These are phyloP conservation scores for Hypoxylon sp. DNA, from an alignment of 2,329 filamentous ascomycete species.

Conservation along the genomic window DNA sequence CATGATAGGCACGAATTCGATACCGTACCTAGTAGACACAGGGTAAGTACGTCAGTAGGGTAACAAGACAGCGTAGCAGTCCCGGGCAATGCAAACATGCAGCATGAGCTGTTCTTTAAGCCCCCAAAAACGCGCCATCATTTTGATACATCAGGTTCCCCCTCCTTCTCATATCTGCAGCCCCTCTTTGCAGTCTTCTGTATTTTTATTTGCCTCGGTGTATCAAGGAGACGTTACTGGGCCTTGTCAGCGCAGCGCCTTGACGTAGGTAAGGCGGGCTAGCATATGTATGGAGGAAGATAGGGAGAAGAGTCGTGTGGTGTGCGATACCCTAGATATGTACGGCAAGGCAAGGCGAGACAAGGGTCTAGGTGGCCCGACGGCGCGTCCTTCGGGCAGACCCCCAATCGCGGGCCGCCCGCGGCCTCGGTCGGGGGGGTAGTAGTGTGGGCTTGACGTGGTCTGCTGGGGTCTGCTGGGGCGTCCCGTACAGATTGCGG, in stretches of 20 bases:
- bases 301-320: conserved; percentile 9
- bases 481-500: conserved; percentile 20
- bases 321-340: conserved; percentile 37
- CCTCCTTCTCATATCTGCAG: not conserved
- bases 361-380: conserved; percentile 35
- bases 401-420: conserved; percentile 43
- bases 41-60: conserved; percentile 35
- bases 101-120: conserved; percentile 42
- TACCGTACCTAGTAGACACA: conserved; percentile 23
- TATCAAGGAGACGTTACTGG: conserved; percentile 39
- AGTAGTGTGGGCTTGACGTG: conserved; percentile 35
- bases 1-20: conserved; percentile 31
- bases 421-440: conserved; percentile 28
- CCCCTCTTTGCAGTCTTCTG: conserved; percentile 9
- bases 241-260: conserved; percentile 23
- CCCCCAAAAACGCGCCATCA: conserved; percentile 38
- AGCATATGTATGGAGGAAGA: conserved; percentile 25
- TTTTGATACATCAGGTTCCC: conserved; percentile 40
- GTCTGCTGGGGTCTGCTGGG: conserved; percentile 17
- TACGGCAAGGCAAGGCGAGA: conserved; percentile 35
- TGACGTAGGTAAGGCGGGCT: conserved; percentile 26
- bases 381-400: conserved; percentile 43
- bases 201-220: conserved; percentile 35
- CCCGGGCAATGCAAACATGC: conserved; percentile 39
- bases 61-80: conserved; percentile 41